Base-by-base conservation (phyloP, 1,284 basidiomycete species). In the Cryptococcus wingfieldii region DNA sequence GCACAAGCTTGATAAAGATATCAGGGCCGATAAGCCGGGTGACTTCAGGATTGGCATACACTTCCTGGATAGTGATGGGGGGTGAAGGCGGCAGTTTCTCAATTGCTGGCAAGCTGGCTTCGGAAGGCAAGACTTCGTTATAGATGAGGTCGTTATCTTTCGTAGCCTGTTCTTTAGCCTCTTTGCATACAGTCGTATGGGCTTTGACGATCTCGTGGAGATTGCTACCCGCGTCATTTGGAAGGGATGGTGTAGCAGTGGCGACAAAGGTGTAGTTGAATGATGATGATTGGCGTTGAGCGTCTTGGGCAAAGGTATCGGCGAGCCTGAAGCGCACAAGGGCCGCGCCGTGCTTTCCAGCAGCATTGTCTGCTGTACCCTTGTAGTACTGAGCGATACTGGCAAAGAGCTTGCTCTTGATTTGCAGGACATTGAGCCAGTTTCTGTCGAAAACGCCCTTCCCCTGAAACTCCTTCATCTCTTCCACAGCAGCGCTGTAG, bases 121-220 rank as follows among this genome's bases (percentile, higher is more conserved):
- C 82, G 4, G 87, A 80, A 0, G 93, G 91, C 0, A 94, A 78
- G 54, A 95, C 83, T n/a, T 91, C 91, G 71, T 98, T 94, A 79
- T 98, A 99, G 64, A 99, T 96, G 47, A 99, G 83, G 70, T 98
- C 95, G 74, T 98, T 98, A 78, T 97, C 93, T 56, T 88, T 85
- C 55, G 85, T 83, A 0, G 89, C 89, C 54, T 89, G 86, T 50
- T 78, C 80, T 71, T 86, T 87, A 54, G 84, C 84, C 63, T 95
- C 92, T 0, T 83, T 80, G 65, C 88, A 87, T 28, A 93, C 77
- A 1, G 88, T 83, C 7, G 87, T 79, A 61, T 95, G 92, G 0
- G 87, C 83, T 71, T 94, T 94, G 23, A 87, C 86, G 47, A 94
- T 84, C 55, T 94, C 91, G 19, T 82, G 77, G 38, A 98, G 81